Base-by-base conservation (phyloP, 2,329 filamentous ascomycete genomes). In the Fusarium falciforme region DNA sequence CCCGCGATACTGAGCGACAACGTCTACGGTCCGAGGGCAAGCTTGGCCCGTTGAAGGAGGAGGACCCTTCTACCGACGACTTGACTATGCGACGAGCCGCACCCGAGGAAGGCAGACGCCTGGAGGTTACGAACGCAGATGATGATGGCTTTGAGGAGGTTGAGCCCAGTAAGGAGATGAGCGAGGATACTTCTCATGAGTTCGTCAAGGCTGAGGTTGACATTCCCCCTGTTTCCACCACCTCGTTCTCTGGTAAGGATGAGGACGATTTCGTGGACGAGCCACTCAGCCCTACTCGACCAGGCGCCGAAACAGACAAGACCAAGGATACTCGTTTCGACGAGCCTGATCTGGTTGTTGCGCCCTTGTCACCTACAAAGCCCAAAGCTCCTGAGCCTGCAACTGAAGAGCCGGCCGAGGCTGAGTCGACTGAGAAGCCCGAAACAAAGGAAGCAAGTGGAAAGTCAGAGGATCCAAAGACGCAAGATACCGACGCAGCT, bases 71-170 rank as follows among this genome's bases (percentile, higher is more conserved):
- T 73, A 74, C 79, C 6, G 94, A 96, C 35, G 89, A 91, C 61
- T 79, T 91, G 35, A 91, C 88, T 0, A 90, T 92, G 89, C 86
- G 87, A 54, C 85, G 86, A 16, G 83, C 88, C 2, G 83, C 84
- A 0, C 82, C 85, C 0, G 85, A 88, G 1, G 93, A 95, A 73
- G 90, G 91, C 66, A 88, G 90, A 60, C 93, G 93, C 62, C 86
- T 95, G 1, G 94, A 96, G 75, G 90, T 96, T 16, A 93, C 93
- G 61, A 97, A 96, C 78, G 91, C 90, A 17, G 92, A 93, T 14
- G 94, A 98, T 74, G 96, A 98, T 80, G 94, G 94, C 1, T 98
- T 98, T 79, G 96, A 99, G 81, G 95, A 98, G 82, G 95, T 98
- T 11, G 89, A 89, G 36, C 88, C 89, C 57, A 85, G 86, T 54